Conservation (phyloP, 202 grass and related monocot species). For the Panicum hallii region DNA sequence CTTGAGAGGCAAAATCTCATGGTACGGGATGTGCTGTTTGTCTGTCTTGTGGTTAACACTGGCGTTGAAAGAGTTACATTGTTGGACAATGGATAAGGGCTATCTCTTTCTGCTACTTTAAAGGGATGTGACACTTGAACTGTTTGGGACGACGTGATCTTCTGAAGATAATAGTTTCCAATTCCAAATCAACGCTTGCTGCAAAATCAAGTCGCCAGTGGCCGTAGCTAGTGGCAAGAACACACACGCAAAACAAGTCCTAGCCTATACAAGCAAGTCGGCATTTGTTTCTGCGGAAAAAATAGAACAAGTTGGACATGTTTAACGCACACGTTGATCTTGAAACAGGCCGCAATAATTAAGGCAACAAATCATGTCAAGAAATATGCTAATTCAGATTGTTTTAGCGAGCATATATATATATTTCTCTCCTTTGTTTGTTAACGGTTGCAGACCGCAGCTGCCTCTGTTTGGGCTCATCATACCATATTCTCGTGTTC, state of each 20-base stretch:
- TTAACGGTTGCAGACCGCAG: background rate
- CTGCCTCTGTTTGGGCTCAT: conserved; percentile 1
- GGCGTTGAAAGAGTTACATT: background rate
- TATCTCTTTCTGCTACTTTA: background rate
- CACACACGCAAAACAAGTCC: background rate
- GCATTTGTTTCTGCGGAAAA: background rate
- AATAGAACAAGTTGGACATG: conserved; percentile 4
- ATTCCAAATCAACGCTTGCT: background rate
- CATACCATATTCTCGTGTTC: no score
- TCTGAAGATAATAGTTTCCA: background rate
- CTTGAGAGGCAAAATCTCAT: background rate
- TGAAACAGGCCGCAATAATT: background rate
- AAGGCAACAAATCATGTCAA: background rate
- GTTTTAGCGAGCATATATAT: no score
- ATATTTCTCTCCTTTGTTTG: background rate
- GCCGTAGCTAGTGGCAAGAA: background rate
- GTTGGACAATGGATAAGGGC: background rate
- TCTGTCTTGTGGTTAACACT: background rate
- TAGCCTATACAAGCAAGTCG: background rate
- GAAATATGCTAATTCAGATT: background rate
- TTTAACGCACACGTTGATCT: background rate
- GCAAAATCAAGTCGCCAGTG: background rate
- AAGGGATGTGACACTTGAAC: conserved; percentile 16
- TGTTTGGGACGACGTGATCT: background rate
- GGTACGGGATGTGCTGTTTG: background rate